Evolutionary conservation across 345 rosid genomes (phyloP).

Genomic region (Rhodomyrtus tomentosa): DNA sequence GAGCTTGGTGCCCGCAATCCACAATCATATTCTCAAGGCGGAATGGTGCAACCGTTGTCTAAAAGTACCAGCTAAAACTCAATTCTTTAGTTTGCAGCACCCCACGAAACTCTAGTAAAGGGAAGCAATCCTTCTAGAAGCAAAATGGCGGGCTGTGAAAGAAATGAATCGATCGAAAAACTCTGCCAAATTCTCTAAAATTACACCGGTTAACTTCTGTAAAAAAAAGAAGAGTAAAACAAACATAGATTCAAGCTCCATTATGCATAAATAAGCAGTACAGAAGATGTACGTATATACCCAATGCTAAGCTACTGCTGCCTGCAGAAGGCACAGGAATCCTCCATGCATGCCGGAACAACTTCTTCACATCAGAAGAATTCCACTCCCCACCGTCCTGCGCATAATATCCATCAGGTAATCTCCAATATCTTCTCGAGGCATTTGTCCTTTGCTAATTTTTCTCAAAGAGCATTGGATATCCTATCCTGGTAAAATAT

Average conservation of each 20-base stretch:
- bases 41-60: too few species aligned
- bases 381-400: constrained; percentile 97
- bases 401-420: constrained; percentile 93
- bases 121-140: neutral
- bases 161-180: neutral
- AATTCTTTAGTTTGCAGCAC: neutral
- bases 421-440: constrained; percentile 23
- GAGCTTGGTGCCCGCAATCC: neutral
- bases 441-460: constrained; percentile 12
- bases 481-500: constrained; percentile 54
- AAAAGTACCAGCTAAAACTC: neutral
- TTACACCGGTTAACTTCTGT: neutral
- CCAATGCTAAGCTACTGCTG: neutral
- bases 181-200: neutral
- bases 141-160: neutral
- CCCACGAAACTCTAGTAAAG: neutral
- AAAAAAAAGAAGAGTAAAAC: neutral
- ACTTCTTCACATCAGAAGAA: constrained; percentile 68
- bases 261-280: neutral
- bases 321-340: constrained; percentile 5
- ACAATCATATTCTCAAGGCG: neutral
- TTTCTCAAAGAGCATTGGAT: constrained; percentile 38
- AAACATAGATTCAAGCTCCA: too few species aligned
- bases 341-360: constrained; percentile 28
- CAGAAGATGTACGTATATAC: neutral